These are phyloP conservation scores for Phoma sp. DNA, from an alignment of 2,329 filamentous ascomycete genomes.

Conservation along the genomic window DNA sequence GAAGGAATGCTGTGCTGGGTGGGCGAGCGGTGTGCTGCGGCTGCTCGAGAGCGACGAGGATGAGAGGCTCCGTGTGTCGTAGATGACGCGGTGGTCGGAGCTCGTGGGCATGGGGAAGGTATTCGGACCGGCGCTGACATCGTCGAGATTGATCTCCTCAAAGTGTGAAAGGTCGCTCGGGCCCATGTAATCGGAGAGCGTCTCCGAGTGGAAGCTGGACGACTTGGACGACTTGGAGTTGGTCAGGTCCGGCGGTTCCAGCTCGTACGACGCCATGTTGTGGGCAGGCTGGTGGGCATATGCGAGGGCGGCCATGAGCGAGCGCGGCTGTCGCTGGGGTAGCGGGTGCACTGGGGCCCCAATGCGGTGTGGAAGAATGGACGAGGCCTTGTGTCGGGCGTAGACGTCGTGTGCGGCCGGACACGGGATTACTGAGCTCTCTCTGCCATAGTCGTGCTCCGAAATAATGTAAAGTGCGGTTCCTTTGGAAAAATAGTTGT, in stretches of 20 bases:
- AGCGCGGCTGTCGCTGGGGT: constrained; percentile 36
- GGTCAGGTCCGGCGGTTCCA: constrained; percentile 74
- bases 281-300: constrained; percentile 33
- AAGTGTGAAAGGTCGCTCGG: constrained; percentile 81
- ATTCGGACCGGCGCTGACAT: constrained; percentile 53
- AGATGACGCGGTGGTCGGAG: constrained; percentile 41
- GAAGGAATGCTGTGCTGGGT: constrained; percentile 11
- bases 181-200: constrained; percentile 68
- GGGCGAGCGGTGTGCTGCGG: constrained; percentile 15
- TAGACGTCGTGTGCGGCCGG: constrained; percentile 36
- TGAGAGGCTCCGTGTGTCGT: constrained; percentile 35
- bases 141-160: constrained; percentile 89
- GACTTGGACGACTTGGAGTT: constrained; percentile 90
- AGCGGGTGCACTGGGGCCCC: constrained; percentile 22
- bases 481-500: constrained; percentile 23
- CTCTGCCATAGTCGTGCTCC: constrained; percentile 46
- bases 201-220: constrained; percentile 83
- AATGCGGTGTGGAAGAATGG: constrained; percentile 33
- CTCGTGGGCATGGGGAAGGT: constrained; percentile 54
- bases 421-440: constrained; percentile 40
- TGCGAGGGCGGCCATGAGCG: constrained; percentile 48
- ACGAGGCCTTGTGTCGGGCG: constrained; percentile 19
- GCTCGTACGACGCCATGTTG: constrained; percentile 20
- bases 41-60: constrained; percentile 24
- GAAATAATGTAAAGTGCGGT: constrained; percentile 44